Evolutionary conservation across 2,329 filamentous ascomycete genomes (phyloP), one percentile per base, ranked within the genome.

Genomic region (Cladophialophora chaetospira): DNA sequence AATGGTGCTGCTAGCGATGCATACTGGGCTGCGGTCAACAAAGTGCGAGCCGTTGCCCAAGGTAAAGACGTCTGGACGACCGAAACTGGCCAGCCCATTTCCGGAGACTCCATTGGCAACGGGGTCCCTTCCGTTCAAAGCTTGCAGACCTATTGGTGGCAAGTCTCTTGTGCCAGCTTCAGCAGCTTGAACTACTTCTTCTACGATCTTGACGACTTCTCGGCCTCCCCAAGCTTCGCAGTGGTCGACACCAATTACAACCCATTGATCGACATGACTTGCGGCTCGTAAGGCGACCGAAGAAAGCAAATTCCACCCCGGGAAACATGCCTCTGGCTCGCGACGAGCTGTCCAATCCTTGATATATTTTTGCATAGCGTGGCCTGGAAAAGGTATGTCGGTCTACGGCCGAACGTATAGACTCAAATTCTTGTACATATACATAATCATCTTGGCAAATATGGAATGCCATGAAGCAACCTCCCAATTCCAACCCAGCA

Each of bases 51-150:
- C 4, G 61, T 79, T 40, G 79, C 83, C 29, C 76, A 79, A 31
- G 82, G 82, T 68, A 93, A 91, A 80, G 78, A 82, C 15, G 82
- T 95, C 65, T 94, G 89, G 89, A 82, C 95, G 61, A 94, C 91
- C 25, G 91, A 96, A 80, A 94, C 90, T 13, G 91, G 91, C 63
- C 94, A 89, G 84, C 91, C 91, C 46, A 84, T 91, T 51, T 84
- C 79, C 66, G 91, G 91, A 54, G 75, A 82, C 63, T 79, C 76
- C 1, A 74, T 81, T 60, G 85, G 85, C 65, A 70, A 82, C 46
- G 89, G 84, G 36, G 79, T 87, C 8, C 79, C 91, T 4, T 85
- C 78, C 31, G 61, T 75, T 28, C 75, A 80, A 51, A 92, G 93
- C 69, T 89, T 91, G 40, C 80, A 89, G 77, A 81, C 73, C n/a